Evolutionary conservation across 345 rosid genomes (phyloP), one percentile per base, ranked within the genome.

Genomic region (Acer negundo): DNA sequence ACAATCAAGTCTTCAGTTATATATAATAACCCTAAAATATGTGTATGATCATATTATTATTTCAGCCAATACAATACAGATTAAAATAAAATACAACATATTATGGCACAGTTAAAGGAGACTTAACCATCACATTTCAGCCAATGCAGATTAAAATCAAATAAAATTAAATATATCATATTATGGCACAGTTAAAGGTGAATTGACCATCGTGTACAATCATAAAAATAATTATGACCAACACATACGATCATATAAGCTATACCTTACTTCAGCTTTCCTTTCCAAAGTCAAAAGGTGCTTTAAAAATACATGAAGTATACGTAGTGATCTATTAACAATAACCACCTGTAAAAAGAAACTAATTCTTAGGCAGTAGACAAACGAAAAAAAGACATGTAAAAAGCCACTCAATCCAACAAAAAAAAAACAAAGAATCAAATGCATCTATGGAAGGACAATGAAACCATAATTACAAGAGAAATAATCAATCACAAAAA

Each of bases 261-360:
- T 46, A 49, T 95, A 95, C 98, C 98, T 90, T 85, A 51, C 78
- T 75, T 77, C 87, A 76, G 77, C 69, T 80, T 78, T 83, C 71
- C 82, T 81, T 84, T 87, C 88, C 51, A 53, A 49, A 70, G 83
- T 81, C 66, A 83, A 86, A 28, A 95, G 76, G 46, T 92, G 90
- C 86, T 87, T 92, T 91, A 95, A 76, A 76, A 85, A 78, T 73
- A 84, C 81, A 76, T 83, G 88, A 62, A 93, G 79, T 70, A 93
- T 79, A 70, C 62, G 83, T 26, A 95, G 90, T 58, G 98, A 89
- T 78, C 90, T 84, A 76, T 79, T 74, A 73, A 83, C 83, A 85
- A 93, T 84, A 74, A 69, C 73, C 62, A 85, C 95, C 98, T 93
- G 90, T 38, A 75, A 81, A 72, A 70, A 73, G 56, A 31, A 71